Base-by-base conservation (phyloP, 129 eudicot species). In the Oenanthe sinensis region DNA sequence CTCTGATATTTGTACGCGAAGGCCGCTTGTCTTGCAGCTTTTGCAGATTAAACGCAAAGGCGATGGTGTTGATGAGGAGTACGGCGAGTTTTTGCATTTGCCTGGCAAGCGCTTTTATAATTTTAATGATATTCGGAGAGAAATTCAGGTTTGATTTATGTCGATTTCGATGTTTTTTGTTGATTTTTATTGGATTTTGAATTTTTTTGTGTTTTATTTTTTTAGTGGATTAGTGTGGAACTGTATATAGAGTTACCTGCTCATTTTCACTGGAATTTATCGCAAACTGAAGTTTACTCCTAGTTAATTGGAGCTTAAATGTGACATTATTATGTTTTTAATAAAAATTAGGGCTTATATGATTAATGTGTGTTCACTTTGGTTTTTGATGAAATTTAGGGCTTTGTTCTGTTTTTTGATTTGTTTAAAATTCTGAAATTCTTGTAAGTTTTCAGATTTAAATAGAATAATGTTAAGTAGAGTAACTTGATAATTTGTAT, bases 11-110 rank as follows among this genome's bases (percentile, higher is more conserved):
- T 95, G 99, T 74, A 95, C 99, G 22, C 89, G 99, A 1, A 85
- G 99, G 0, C 99, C 99, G 15, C 97, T 95, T 8, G 94, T 95
- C 54, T 90, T 95, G 67, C 99, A 95, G 87, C 87, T 95, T 0
- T 47, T 90, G 77, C 97, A 91, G 85, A 89, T 79, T 14, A 90
- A 92, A 79, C 73, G 86, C 78, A 88, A 82, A 74, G 70, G 85
- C 2, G 95, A 93, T 83, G 97, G 92, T 0, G 75, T 85, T 0
- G 93, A 85, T 30, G 99, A 92, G 74, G 99, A 96, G 82, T 96
- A 87, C 33, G 99, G 99, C 0, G 97, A 96, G 90, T 96, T 96
- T 71, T 74, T 96, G 89, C 99, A 96, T 77, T 71, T 90, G 74
- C 90, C 91, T 49, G 96, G 95, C 75, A 95, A 90, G 85, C 82